These are phyloP conservation scores for Daldinia bambusicola DNA, from an alignment of 495 filamentous ascomycete genomes.

Conservation along the genomic window DNA sequence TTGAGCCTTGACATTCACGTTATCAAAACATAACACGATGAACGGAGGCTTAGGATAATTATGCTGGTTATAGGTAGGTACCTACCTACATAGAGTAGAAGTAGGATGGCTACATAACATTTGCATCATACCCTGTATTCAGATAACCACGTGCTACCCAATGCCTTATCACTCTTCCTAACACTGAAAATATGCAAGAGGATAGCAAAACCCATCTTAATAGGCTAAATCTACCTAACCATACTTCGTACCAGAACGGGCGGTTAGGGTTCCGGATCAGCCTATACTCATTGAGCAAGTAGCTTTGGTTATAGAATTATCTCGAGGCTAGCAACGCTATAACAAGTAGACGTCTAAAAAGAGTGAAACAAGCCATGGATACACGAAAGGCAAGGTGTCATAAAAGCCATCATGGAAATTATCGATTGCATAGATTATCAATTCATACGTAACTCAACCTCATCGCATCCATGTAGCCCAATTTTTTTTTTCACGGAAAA, in stretches of 20 bases:
- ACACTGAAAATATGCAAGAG: constrained; percentile 11
- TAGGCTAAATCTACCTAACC: constrained; percentile 5
- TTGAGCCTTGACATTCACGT: constrained; percentile 20
- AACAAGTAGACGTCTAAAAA: not conserved
- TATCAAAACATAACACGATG: constrained; percentile 20
- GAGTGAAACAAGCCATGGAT: not conserved
- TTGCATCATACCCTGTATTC: constrained; percentile 24
- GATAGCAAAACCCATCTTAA: constrained; percentile 28
- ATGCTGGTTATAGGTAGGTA: not conserved
- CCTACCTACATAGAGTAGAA: not conserved
- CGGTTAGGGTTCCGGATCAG: not conserved
- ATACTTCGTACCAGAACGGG: constrained; percentile 1
- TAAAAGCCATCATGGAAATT: constrained; percentile 1
- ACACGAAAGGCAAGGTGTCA: not conserved
- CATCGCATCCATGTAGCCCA: not conserved
- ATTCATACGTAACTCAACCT: constrained; percentile 5
- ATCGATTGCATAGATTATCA: constrained; percentile 11
- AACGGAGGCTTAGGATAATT: not conserved
- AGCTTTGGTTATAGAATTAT: not conserved
- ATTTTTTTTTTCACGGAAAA: constrained; percentile 7
- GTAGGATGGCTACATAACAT: not conserved
- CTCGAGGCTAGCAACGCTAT: not conserved
- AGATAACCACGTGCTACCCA: constrained; percentile 16
- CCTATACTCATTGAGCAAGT: not conserved
- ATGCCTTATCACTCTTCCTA: constrained; percentile 10